Percentiles rank a stretch among this genome's conserved stretches.
Conservation (phyloP, 345 rosid genomes). For the Murraya koenigii region DNA sequence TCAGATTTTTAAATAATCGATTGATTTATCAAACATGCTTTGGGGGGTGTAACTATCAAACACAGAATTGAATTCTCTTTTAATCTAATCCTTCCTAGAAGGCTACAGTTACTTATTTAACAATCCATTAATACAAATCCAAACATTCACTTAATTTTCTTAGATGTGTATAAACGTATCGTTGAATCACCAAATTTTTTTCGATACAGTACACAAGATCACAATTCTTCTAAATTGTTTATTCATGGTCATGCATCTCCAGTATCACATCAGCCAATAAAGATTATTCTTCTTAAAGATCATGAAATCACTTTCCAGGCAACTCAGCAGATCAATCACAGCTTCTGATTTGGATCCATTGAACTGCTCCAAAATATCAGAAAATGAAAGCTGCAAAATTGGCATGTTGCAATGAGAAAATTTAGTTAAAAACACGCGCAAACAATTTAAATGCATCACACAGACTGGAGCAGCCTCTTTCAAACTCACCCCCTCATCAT, state of each 20-base stretch:
- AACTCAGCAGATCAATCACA: constrained; percentile 22
- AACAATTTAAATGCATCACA: background rate
- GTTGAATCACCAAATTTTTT: no score
- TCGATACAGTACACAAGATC: no score
- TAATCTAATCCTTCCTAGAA: no score
- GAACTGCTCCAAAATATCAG: constrained; percentile 38
- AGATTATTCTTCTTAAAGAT: constrained; percentile 35
- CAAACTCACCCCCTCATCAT: constrained; percentile 42
- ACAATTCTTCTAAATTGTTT: no score
- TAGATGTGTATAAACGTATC: no score
- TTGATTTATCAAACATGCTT: no score
- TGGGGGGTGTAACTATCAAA: no score
- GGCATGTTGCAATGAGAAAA: background rate
- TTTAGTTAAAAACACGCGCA: background rate
- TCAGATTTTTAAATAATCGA: no score
- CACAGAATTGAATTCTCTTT: no score
- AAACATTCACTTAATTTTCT: no score
- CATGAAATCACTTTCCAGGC: constrained; percentile 35
- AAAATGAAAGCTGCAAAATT: constrained; percentile 30
- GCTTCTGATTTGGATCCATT: constrained; percentile 25
- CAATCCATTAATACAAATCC: no score
- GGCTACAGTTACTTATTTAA: no score
- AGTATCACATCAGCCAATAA: constrained; percentile 31
- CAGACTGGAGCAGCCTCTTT: background rate
- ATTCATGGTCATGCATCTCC: background rate